These are phyloP conservation scores for Zoysia pacifica DNA, from an alignment of 176 grass and related monocot genomes.

Conservation along the genomic window DNA sequence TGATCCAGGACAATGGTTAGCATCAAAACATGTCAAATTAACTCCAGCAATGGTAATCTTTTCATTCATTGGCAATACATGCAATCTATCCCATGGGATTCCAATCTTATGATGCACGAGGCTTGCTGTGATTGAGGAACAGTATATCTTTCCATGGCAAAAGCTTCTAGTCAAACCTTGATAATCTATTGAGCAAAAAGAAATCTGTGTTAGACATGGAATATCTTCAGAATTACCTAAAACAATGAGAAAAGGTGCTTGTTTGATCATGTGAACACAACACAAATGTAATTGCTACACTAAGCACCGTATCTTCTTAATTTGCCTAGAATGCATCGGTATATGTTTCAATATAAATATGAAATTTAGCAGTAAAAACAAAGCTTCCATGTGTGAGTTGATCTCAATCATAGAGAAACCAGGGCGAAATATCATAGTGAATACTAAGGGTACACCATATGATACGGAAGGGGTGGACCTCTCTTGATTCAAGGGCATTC, in stretches of 20 bases:
- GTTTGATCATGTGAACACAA: constrained; percentile 13
- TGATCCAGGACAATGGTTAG: constrained; percentile 95
- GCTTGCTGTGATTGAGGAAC: constrained; percentile 84
- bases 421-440: neutral
- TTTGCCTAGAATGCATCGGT: neutral
- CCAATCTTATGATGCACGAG: constrained; percentile 94
- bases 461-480: too few relatives aligned
- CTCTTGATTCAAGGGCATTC: too few relatives aligned
- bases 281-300: neutral
- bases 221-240: constrained; percentile 2
- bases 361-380: neutral
- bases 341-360: neutral
- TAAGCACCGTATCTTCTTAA: neutral
- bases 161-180: constrained; percentile 92
- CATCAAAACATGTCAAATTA: constrained; percentile 86
- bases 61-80: constrained; percentile 84
- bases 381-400: neutral
- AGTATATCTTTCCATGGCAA: constrained; percentile 91
- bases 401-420: neutral
- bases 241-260: constrained; percentile 3
- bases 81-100: constrained; percentile 73
- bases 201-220: constrained; percentile 16
- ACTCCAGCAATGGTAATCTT: constrained; percentile 66
- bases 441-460: neutral
- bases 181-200: constrained; percentile 64